Base-by-base conservation (phyloP, 2,329 filamentous ascomycete genomes). In the Alternaria sp. region DNA sequence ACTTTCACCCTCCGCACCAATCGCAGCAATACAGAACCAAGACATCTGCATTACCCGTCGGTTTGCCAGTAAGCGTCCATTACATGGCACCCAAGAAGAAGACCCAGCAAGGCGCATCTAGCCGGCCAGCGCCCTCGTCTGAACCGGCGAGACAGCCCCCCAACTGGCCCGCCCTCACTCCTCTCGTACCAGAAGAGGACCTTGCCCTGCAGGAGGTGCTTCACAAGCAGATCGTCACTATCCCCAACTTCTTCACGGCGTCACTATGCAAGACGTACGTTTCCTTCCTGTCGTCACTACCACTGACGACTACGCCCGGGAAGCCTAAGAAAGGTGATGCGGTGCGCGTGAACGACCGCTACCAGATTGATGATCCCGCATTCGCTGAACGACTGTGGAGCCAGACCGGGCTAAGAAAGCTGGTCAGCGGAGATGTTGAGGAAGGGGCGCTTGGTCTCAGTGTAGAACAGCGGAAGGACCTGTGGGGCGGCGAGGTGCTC, bases 271-370 rank as follows among this genome's bases (percentile, higher is more conserved):
- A 88, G 67, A 87, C 85, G 57, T 96, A 94, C 75, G 86, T 93
- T 51, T 84, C 86, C 1, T 95, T 94, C 70, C 85, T 96, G 1
- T 83, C 86, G 9, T 86, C 85, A 0, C 80, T 96, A 3, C 89
- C 92, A 0, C 81, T 96, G 46, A 86, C 85, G 44, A 96, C 92
- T 1, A 96, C 92, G 0, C 92, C 92, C 0, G 88, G 88, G 0
- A 88, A 88, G 62, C 92, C 92, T 1, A 94, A 91, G 76, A 89
- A 88, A 62, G 92, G 91, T 48, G 89, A 95, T 56, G 93, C 93
- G 1, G 85, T 92, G 7, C 86, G 94, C 36, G 91, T 97, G 47
- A 97, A 97, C 75, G 94, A 97, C 75, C 88, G 94, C 11, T 96
- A 91, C 70, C 92, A 96, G 79, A 82, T 96, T 20, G 82, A 93